Conservation (phyloP, 2,329 filamentous ascomycete species). For the Pseudocercospora musae region DNA sequence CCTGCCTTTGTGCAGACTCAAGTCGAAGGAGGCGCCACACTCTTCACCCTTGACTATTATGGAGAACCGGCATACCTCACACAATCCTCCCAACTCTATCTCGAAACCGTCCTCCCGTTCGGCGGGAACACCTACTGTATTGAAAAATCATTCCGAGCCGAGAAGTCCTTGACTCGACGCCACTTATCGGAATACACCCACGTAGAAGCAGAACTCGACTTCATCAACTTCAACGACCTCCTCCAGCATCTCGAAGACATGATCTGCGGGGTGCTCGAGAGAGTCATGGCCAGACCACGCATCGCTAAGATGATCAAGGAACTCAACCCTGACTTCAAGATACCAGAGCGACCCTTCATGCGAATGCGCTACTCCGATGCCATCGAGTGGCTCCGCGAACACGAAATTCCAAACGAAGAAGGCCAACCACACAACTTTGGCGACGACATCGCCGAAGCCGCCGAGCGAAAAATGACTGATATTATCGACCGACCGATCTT, state of each 20-base stretch:
- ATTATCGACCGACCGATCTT: slow-evolving; percentile 94
- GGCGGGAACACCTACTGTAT: slow-evolving; percentile 97
- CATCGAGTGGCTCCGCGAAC: slow-evolving; percentile 87
- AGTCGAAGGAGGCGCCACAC: slow-evolving; percentile 85
- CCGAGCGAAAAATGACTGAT: slow-evolving; percentile 95
- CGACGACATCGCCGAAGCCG: slow-evolving; percentile 96
- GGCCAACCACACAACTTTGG: slow-evolving; percentile 86
- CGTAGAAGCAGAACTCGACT: slow-evolving; percentile 93
- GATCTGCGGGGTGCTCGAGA: slow-evolving; percentile 80
- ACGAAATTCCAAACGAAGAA: slow-evolving; percentile 91
- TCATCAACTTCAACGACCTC: slow-evolving; percentile 87
- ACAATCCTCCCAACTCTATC: slow-evolving; percentile 94
- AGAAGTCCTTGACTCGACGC: slow-evolving; percentile 90
- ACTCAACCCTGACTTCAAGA: slow-evolving; percentile 86
- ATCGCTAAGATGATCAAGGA: slow-evolving; percentile 72
- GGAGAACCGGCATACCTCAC: slow-evolving; percentile 88
- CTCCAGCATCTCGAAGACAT: slow-evolving; percentile 82
- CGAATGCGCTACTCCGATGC: slow-evolving; percentile 94
- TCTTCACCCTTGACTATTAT: slow-evolving; percentile 89
- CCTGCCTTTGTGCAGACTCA: slow-evolving; percentile 93
- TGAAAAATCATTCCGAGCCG: slow-evolving; percentile 96
- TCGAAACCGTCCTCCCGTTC: slow-evolving; percentile 88
- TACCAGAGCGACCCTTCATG: slow-evolving; percentile 79
- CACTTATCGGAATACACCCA: slow-evolving; percentile 97
- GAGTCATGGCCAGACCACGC: slow-evolving; percentile 68